phyloP scores from a whole-genome alignment of 192 early-diverging fungal species.

The Linnemannia elongata region DNA sequence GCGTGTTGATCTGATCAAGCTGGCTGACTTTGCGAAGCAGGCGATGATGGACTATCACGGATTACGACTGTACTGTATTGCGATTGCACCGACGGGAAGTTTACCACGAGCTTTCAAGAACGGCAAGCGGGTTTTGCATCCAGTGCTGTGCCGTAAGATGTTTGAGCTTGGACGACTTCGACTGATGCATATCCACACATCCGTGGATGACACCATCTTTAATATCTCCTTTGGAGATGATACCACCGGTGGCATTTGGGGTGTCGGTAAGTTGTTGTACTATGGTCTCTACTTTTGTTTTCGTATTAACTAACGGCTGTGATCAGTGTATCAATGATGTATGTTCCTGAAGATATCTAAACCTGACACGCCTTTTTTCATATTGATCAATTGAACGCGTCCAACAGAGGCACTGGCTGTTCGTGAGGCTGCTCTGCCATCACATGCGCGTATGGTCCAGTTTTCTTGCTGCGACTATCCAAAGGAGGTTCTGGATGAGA shows the following conservation, averaged over 20 bases:
- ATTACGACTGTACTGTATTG: slow-evolving; percentile 72
- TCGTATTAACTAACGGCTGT: neutral
- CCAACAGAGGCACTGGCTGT: slow-evolving; percentile 45
- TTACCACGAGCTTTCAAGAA: slow-evolving; percentile 81
- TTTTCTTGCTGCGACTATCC: slow-evolving; percentile 79
- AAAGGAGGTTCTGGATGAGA: slow-evolving; percentile 76
- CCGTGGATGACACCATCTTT: slow-evolving; percentile 72
- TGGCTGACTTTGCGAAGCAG: slow-evolving; percentile 68
- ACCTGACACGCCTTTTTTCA: neutral
- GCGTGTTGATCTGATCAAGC: slow-evolving; percentile 58
- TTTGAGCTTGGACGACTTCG: slow-evolving; percentile 74
- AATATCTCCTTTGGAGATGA: slow-evolving; percentile 71
- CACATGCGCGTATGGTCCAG: slow-evolving; percentile 66
- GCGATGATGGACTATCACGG: slow-evolving; percentile 72
- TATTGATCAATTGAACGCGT: neutral
- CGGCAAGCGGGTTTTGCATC: slow-evolving; percentile 74
- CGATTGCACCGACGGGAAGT: slow-evolving; percentile 68
- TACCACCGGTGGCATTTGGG: slow-evolving; percentile 64
- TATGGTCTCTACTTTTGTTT: neutral
- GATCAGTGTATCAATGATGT: neutral
- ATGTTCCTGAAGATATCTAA: neutral
- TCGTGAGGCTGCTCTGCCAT: slow-evolving; percentile 43
- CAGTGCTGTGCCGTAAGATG: slow-evolving; percentile 72
- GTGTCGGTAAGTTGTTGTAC: slow-evolving; percentile 34
- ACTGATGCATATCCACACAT: slow-evolving; percentile 67